Percentiles rank a stretch among this genome's conserved stretches.
phyloP scores from a whole-genome alignment of 495 filamentous ascomycete genomes.

The Penicillium chermesinum region DNA sequence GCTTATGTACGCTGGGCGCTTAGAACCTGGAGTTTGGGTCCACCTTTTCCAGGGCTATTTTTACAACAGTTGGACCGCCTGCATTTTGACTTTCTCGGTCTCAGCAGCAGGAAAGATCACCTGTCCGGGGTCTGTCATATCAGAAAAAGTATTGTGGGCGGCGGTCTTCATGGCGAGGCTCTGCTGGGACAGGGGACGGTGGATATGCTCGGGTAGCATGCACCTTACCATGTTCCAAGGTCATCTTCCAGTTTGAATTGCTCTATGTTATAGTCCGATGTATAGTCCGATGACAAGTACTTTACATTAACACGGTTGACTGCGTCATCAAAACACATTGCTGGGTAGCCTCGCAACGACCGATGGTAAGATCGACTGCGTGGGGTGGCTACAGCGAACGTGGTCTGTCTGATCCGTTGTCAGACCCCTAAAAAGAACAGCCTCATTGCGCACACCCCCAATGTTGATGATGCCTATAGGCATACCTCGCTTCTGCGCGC shows the following conservation, averaged over 20 bases:
- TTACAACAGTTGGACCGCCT: not conserved
- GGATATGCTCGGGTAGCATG: no score
- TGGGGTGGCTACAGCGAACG: slow-evolving; percentile 37
- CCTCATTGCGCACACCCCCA: slow-evolving; percentile 77
- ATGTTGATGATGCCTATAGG: slow-evolving; percentile 81
- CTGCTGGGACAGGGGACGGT: no score
- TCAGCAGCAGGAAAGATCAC: no score
- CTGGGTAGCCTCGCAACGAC: slow-evolving; percentile 30
- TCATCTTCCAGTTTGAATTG: no score
- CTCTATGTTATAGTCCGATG: no score
- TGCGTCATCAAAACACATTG: slow-evolving; percentile 7
- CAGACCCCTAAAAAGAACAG: slow-evolving; percentile 55
- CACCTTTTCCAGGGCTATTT: not conserved
- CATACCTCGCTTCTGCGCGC: slow-evolving; percentile 75
- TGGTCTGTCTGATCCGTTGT: slow-evolving; percentile 15
- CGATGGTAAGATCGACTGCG: slow-evolving; percentile 33
- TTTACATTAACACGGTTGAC: no score
- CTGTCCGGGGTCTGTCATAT: no score
- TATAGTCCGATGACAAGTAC: no score
- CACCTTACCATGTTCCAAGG: no score
- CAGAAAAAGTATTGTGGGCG: no score
- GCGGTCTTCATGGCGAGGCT: no score
- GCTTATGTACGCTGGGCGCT: slow-evolving; percentile 13
- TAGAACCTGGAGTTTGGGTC: not conserved
- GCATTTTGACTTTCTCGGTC: not conserved